These are phyloP conservation scores for Corrigiola litoralis DNA, from an alignment of 179 eudicot genomes.

Conservation along the genomic window DNA sequence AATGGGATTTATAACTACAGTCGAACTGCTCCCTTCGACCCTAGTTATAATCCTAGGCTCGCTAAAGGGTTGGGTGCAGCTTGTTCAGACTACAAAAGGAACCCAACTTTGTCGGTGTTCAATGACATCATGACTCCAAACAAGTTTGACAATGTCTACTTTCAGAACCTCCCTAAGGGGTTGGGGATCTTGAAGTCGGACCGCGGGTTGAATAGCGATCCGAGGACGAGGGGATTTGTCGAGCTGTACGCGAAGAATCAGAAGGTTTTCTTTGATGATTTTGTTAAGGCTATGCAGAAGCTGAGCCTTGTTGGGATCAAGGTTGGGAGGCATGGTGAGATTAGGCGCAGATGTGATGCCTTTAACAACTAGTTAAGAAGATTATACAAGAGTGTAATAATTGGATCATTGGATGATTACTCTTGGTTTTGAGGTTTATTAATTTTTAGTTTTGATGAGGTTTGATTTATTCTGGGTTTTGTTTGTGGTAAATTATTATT, in stretches of 20 bases:
- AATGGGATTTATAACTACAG: slow-evolving; percentile 25
- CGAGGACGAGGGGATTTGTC: slow-evolving; percentile 29
- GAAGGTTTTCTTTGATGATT: slow-evolving; percentile 26
- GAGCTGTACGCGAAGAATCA: slow-evolving; percentile 29
- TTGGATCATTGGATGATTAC: background rate
- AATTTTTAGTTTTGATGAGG: background rate
- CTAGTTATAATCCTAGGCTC: slow-evolving; percentile 28
- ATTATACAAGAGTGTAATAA: background rate
- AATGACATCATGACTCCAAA: slow-evolving; percentile 41
- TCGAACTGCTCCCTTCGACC: slow-evolving; percentile 11
- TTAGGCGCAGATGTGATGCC: slow-evolving; percentile 44
- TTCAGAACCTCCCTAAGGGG: slow-evolving; percentile 36
- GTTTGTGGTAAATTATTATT: background rate
- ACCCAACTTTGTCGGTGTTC: slow-evolving; percentile 36
- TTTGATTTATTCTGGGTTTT: background rate
- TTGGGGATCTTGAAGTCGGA: slow-evolving; percentile 40
- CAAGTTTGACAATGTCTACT: slow-evolving; percentile 42
- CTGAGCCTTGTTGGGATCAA: slow-evolving; percentile 37
- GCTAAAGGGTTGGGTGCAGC: slow-evolving; percentile 27
- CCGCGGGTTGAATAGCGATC: slow-evolving; percentile 21
- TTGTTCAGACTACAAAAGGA: slow-evolving; percentile 20
- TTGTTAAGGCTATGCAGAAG: slow-evolving; percentile 43
- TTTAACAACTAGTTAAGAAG: slow-evolving; percentile 18
- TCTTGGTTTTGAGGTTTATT: background rate
- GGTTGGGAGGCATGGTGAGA: slow-evolving; percentile 34